These are phyloP conservation scores for Calonectria leucothoes DNA, from an alignment of 2,329 filamentous ascomycete species.

Conservation along the genomic window DNA sequence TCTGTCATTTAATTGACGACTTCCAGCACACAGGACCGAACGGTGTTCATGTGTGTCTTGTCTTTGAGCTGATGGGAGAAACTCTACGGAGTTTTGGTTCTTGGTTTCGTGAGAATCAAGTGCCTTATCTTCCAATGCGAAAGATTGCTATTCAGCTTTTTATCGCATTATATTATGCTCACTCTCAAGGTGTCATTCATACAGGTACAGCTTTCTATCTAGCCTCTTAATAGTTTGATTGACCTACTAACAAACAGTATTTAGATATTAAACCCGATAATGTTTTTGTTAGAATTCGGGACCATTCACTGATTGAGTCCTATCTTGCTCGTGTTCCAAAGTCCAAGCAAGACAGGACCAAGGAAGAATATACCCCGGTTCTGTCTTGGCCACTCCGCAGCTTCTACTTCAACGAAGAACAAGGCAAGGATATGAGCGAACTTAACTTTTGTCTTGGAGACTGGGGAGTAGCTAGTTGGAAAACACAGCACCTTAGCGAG, in stretches of 20 bases:
- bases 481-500: background rate
- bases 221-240: background rate
- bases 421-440: background rate
- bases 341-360: conserved; percentile 16
- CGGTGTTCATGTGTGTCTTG: conserved; percentile 44
- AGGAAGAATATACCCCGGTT: background rate
- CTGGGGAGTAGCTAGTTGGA: background rate
- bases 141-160: conserved; percentile 30
- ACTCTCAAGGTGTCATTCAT: conserved; percentile 33
- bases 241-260: background rate
- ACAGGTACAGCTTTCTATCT: conserved; percentile 23
- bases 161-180: conserved; percentile 33
- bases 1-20: conserved; percentile 34
- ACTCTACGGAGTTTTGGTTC: conserved; percentile 32
- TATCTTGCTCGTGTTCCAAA: conserved; percentile 25
- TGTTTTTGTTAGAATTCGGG: conserved; percentile 35
- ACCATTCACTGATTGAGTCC: conserved; percentile 25
- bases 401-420: background rate
- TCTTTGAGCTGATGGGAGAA: conserved; percentile 45
- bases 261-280: conserved; percentile 22
- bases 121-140: conserved; percentile 31
- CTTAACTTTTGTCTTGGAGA: background rate
- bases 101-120: conserved; percentile 20
- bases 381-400: background rate
- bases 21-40: conserved; percentile 46